Evolutionary conservation across 2,329 filamentous ascomycete species (phyloP), one percentile per base, ranked within the genome.

Genomic region (Fusarium transvaalense): DNA sequence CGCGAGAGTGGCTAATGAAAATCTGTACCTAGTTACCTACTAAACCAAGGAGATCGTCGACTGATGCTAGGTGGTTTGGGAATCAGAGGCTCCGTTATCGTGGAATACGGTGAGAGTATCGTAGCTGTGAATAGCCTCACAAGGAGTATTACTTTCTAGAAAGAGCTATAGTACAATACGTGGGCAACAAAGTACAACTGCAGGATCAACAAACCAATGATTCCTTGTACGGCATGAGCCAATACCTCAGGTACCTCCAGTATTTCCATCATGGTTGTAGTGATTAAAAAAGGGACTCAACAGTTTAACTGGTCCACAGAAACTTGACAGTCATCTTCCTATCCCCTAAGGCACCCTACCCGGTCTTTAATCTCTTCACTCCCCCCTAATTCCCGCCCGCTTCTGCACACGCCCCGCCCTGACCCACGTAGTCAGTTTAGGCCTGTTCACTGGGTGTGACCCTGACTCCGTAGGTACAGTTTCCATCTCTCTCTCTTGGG

Each of bases 361-460:
- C 32, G 23, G 61, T 60, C 41, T 64, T 64, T 65, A 65, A 64
- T 64, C 61, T 64, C 61, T 60, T 64, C 61, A 64, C 61, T 65
- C 61, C 61, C 61, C 61, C 61, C 61, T 65, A 65, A 65, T 64
- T 64, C 61, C 61, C 61, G 61, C 61, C 61, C 34, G 56, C 53
- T 47, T 65, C 61, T 64, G 61, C 61, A 64, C 61, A 64, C 61
- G 61, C 61, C 61, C 61, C 61, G 46, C 61, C 61, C 41, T 32
- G 61, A 65, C 61, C 61, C 61, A 64, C 61, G 41, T 60, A 53
- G 39, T 61, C 27, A 45, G 46, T 61, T 61, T 62, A 61, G 57
- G 37, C 32, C 58, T 62, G 37, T 47, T 56, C 57, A 62, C 45
- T 58, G 59, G 35, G 53, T 64, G 61, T 31, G 53, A 60, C 61